Evolutionary conservation across 1,284 basidiomycete species (phyloP), one percentile per base, ranked within the genome.

Genomic region (Ustilago sp.): DNA sequence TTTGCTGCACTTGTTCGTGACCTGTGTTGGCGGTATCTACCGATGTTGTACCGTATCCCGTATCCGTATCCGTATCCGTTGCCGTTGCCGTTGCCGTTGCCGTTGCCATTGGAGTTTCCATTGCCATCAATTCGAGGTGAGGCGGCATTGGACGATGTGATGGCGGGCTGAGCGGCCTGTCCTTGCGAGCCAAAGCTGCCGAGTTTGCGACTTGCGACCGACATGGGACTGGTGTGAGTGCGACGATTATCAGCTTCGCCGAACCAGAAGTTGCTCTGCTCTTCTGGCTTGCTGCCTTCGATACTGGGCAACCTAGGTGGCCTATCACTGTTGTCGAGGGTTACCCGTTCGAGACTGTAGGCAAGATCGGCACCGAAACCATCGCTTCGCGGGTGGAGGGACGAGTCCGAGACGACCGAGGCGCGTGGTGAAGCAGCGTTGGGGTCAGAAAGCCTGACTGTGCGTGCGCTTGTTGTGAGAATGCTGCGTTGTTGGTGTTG

Each of bases 271-370:
- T 53, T 66, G 70, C 34, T 60, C 51, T 73, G 66, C 15, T 67
- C 66, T 32, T 62, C 59, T 17, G 60, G 64, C 28, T 32, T 35
- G 63, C 68, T 54, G 61, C 78, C 58, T 15, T 82, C 79, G 62
- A 80, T 61, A 59, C 72, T 82, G 1, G 81, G 81, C 7, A 82
- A 38, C 12, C 64, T 56, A 9, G 80, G 74, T 13, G 77, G 74
- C 23, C 47, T 43, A 23, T 75, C 73, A 32, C 13, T 59, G 19
- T 60, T 39, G 50, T 68, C 61, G 32, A 75, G 39, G 6, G 60
- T 57, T 4, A 69, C 53, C 13, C 48, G 58, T 53, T 70, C 61
- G 32, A 70, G 58, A 38, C 48, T 55, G 17, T 61, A 45, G 9
- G 60, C 13, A 9, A 59, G 63, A 15, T 68, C 63, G 19, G 66